Evolutionary conservation across 1,284 basidiomycete species (phyloP).

Genomic region (Cryptococcus sp.): DNA sequence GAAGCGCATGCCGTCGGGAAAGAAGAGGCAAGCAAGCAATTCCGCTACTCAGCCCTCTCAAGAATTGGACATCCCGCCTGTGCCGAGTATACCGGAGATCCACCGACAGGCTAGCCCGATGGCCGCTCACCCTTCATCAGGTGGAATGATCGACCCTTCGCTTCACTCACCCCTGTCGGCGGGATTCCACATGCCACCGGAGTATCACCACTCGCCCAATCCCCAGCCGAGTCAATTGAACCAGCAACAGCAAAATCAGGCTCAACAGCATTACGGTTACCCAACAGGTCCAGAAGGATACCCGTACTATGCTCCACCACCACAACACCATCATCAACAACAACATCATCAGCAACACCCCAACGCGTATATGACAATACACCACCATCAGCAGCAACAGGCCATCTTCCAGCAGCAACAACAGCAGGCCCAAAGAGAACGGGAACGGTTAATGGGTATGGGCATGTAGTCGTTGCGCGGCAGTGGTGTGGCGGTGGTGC

Average conservation of each 20-base stretch:
- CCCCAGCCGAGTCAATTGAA: not conserved
- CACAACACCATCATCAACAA: constrained; percentile 20
- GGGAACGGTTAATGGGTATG: constrained; percentile 32
- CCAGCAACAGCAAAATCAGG: constrained; percentile 10
- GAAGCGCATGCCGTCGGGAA: constrained; percentile 43
- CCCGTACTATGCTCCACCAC: constrained; percentile 23
- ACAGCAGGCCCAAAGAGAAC: constrained; percentile 27
- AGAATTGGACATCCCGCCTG: constrained; percentile 40
- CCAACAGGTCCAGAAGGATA: constrained; percentile 20
- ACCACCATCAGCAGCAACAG: constrained; percentile 21
- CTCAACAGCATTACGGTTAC: constrained; percentile 20
- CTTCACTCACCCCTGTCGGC: constrained; percentile 38
- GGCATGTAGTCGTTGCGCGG: constrained; percentile 25
- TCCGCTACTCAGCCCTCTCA: constrained; percentile 4
- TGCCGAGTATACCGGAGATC: constrained; percentile 43
- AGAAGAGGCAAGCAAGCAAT: constrained; percentile 22
- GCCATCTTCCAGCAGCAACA: constrained; percentile 19
- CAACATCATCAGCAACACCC: constrained; percentile 21
- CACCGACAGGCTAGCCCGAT: constrained; percentile 36
- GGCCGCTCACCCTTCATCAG: constrained; percentile 11
- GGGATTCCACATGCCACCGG: constrained; percentile 39
- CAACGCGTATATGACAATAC: constrained; percentile 20
- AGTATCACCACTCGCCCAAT: constrained; percentile 27
- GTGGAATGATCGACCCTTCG: constrained; percentile 17
- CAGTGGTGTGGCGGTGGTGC: not conserved